Evolutionary conservation across 2,329 filamentous ascomycete genomes (phyloP).

Genomic region (Ceratocystis smalleyi): DNA sequence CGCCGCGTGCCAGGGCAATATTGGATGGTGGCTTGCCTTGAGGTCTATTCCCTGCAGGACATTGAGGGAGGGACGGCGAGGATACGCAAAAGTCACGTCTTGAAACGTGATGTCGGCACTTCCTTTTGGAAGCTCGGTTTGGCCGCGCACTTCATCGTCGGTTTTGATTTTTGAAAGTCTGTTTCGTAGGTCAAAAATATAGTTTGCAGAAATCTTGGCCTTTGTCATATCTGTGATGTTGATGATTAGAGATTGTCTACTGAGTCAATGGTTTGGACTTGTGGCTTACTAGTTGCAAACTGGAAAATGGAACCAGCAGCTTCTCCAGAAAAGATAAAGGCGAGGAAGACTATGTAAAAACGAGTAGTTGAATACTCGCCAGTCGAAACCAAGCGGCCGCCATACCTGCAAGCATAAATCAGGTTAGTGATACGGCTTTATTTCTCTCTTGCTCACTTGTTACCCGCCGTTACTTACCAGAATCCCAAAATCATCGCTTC

Average conservation of each 20-base stretch:
- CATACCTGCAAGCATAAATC: constrained; percentile 23
- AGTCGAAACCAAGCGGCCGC: constrained; percentile 27
- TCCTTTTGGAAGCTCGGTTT: constrained; percentile 17
- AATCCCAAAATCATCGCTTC: constrained; percentile 28
- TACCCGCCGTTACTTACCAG: constrained; percentile 22
- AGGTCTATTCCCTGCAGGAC: constrained; percentile 29
- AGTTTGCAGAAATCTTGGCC: constrained; percentile 33
- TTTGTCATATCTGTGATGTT: constrained; percentile 29
- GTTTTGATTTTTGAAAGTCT: constrained; percentile 23
- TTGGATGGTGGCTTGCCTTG: constrained; percentile 15
- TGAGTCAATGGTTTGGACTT: neutral
- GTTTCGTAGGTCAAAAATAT: constrained; percentile 30
- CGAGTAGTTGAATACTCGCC: constrained; percentile 33
- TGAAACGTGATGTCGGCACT: constrained; percentile 32
- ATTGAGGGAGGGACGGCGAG: constrained; percentile 26
- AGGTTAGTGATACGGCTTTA: neutral
- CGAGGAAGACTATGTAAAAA: constrained; percentile 38
- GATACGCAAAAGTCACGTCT: constrained; percentile 43
- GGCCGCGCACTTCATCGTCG: constrained; percentile 16
- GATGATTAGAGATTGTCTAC: neutral
- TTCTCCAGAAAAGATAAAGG: constrained; percentile 33
- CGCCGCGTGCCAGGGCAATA: no score
- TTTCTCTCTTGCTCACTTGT: neutral
- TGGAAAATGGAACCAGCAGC: constrained; percentile 30
- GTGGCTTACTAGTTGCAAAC: constrained; percentile 29